These are phyloP conservation scores for Geopyxis carbonaria DNA, from an alignment of 495 filamentous ascomycete species.

Conservation along the genomic window DNA sequence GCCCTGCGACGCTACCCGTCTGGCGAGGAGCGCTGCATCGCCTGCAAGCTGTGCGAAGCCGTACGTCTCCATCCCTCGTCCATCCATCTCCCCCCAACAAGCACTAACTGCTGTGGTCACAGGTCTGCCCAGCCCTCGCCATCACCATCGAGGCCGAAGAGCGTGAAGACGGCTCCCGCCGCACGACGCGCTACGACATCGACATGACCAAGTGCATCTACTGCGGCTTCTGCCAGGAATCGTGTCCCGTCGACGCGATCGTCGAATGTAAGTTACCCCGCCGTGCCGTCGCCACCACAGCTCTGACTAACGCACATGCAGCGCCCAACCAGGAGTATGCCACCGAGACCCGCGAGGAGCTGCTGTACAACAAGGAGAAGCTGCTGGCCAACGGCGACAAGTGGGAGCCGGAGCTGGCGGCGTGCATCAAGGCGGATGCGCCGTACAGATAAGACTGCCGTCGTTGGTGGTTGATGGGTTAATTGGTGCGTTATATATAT, in stretches of 20 bases:
- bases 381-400: constrained; percentile 24
- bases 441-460: constrained; percentile 68
- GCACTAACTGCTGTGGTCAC: no score
- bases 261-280: constrained; percentile 50
- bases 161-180: constrained; percentile 80
- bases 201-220: constrained; percentile 99
- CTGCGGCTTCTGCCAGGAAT: constrained; percentile 98
- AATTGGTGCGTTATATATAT: no score
- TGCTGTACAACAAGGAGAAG: constrained; percentile 92
- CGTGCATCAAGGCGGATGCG: constrained; percentile 71
- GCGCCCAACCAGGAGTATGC: constrained; percentile 94
- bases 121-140: constrained; percentile 86
- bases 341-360: constrained; percentile 89
- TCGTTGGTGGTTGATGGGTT: no score
- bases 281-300: background rate
- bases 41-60: constrained; percentile 97
- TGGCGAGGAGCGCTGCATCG: constrained; percentile 96
- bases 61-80: constrained; percentile 25
- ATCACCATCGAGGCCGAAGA: constrained; percentile 99
- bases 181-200: constrained; percentile 95
- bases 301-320: constrained; percentile 15
- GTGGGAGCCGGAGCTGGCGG: constrained; percentile 95
- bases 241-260: constrained; percentile 94
- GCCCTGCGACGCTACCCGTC: constrained; percentile 88
- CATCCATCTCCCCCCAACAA: background rate